These are phyloP conservation scores for Hemileccinum rubropunctum DNA, from an alignment of 768 basidiomycete species.

Conservation along the genomic window DNA sequence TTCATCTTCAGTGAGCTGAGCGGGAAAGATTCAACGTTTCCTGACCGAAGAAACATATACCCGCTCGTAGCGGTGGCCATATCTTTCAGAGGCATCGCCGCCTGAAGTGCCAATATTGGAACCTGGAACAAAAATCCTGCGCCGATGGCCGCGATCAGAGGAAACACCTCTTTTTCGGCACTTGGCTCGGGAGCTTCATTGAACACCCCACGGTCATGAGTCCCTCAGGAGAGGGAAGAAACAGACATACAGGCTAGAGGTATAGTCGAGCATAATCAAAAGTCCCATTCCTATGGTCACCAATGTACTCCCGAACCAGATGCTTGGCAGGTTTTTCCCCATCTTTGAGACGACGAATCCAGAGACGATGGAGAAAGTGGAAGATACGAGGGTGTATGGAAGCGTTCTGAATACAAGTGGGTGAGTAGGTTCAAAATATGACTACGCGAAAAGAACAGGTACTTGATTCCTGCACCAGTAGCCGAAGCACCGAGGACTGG, in stretches of 20 bases:
- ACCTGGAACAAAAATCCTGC: constrained; percentile 61
- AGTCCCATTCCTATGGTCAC: constrained; percentile 65
- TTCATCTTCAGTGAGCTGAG: not conserved
- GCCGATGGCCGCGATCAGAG: constrained; percentile 60
- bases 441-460: too few species aligned
- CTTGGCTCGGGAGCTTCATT: constrained; percentile 28
- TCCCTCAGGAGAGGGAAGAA: too few species aligned
- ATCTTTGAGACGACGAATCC: constrained; percentile 58
- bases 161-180: constrained; percentile 58
- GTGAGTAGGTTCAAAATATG: too few species aligned
- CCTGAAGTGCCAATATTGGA: constrained; percentile 71
- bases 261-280: constrained; percentile 62
- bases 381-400: constrained; percentile 60
- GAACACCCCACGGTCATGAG: not conserved
- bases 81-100: constrained; percentile 79
- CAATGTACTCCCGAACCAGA: constrained; percentile 57
- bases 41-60: constrained; percentile 66
- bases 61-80: constrained; percentile 79
- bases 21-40: constrained; percentile 1
- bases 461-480: too few species aligned
- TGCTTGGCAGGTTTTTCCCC: constrained; percentile 52
- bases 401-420: constrained; percentile 54
- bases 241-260: constrained; percentile 42
- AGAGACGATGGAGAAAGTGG: constrained; percentile 50
- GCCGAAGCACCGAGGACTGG: too few species aligned